phyloP scores from a whole-genome alignment of 176 grass and related monocot genomes.

The Pontederia crassipes region DNA sequence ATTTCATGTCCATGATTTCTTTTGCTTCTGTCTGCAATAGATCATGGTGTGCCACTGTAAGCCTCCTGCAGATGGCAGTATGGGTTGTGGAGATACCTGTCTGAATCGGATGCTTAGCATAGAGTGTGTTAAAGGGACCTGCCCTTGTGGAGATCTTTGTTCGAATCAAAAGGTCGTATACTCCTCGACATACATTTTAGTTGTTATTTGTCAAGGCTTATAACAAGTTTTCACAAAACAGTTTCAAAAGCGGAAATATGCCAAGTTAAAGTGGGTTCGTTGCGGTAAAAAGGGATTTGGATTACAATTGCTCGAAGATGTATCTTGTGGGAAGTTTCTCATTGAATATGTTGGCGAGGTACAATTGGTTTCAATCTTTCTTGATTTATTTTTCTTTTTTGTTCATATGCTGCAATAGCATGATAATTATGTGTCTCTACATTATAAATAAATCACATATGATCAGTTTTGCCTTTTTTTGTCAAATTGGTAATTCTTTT shows the following conservation, averaged over 20 bases:
- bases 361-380: conserved; percentile 5
- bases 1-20: conserved; percentile 29
- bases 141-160: conserved; percentile 74
- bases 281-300: conserved; percentile 96
- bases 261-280: conserved; percentile 61
- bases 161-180: conserved; percentile 72
- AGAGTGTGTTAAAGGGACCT: conserved; percentile 79
- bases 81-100: conserved; percentile 68
- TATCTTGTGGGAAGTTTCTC: conserved; percentile 67
- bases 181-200: conserved; percentile 11
- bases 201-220: background rate
- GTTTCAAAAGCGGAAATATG: conserved; percentile 80
- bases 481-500: too few species aligned
- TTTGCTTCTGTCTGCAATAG: conserved; percentile 21
- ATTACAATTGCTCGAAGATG: conserved; percentile 58
- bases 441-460: too few species aligned
- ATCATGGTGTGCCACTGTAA: conserved; percentile 98
- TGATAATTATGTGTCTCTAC: background rate
- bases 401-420: background rate
- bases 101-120: conserved; percentile 89
- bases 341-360: conserved; percentile 99
- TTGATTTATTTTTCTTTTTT: background rate
- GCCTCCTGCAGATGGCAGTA: conserved; percentile 45
- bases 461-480: too few species aligned
- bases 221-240: background rate